Evolutionary conservation across 805 yeast genomes (phyloP).

Genomic region (Candida alai): DNA sequence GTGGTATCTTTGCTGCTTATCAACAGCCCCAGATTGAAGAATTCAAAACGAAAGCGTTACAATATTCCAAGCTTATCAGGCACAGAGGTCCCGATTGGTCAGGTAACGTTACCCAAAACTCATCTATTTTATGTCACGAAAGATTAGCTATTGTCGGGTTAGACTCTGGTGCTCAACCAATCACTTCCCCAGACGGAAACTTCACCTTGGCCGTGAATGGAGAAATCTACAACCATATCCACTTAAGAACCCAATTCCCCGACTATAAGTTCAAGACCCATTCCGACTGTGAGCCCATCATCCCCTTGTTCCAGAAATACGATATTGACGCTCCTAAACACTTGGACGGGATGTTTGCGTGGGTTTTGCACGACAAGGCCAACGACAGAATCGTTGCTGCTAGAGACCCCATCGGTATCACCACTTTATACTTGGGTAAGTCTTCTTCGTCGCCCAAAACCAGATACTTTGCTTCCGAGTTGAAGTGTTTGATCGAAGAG

Average conservation of each 20-base stretch:
- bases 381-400: constrained; percentile 92
- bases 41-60: constrained; percentile 85
- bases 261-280: constrained; percentile 80
- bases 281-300: constrained; percentile 96
- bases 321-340: constrained; percentile 87
- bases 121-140: constrained; percentile 87
- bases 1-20: constrained; percentile 96
- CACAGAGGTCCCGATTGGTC: constrained; percentile 99
- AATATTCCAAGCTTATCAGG: constrained; percentile 86
- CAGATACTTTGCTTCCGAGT: constrained; percentile 87
- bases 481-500: constrained; percentile 89
- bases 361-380: constrained; percentile 80
- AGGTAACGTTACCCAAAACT: constrained; percentile 77
- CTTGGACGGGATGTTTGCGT: constrained; percentile 98
- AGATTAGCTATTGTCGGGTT: constrained; percentile 96
- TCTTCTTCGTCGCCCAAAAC: constrained; percentile 65
- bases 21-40: constrained; percentile 73
- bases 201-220: constrained; percentile 88
- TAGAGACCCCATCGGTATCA: constrained; percentile 97
- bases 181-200: constrained; percentile 72
- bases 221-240: constrained; percentile 96
- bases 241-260: constrained; percentile 69
- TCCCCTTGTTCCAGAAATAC: constrained; percentile 84
- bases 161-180: constrained; percentile 98
- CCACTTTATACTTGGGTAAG: constrained; percentile 94